Evolutionary conservation across 768 basidiomycete genomes (phyloP).

Genomic region (Suillus cothurnatus): DNA sequence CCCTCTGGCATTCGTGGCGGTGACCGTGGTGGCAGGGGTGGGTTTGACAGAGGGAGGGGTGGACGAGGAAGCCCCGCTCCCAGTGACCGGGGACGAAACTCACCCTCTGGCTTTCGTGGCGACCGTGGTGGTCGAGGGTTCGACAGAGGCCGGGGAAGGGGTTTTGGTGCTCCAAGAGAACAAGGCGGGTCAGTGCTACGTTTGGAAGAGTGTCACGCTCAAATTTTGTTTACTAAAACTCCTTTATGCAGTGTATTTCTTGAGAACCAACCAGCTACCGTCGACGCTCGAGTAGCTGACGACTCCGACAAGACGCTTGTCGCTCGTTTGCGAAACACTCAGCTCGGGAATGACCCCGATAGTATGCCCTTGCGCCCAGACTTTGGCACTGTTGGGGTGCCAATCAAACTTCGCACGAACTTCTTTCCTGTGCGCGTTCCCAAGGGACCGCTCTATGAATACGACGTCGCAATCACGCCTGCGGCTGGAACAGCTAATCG

Average conservation of each 20-base stretch:
- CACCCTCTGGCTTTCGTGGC: slow-evolving; percentile 14
- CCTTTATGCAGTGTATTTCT: slow-evolving; percentile 41
- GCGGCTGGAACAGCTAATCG: slow-evolving; percentile 31
- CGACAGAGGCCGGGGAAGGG: slow-evolving; percentile 27
- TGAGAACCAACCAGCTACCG: slow-evolving; percentile 40
- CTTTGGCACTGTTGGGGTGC: slow-evolving; percentile 44
- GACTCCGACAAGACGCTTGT: slow-evolving; percentile 47
- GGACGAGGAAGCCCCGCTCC: slow-evolving; percentile 11
- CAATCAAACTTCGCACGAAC: slow-evolving; percentile 52
- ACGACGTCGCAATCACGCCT: slow-evolving; percentile 47
- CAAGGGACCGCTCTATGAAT: slow-evolving; percentile 49
- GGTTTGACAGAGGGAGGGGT: slow-evolving; percentile 27
- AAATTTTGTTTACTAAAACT: slow-evolving; percentile 7
- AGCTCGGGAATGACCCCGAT: slow-evolving; percentile 20
- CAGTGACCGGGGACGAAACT: slow-evolving; percentile 11
- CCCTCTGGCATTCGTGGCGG: slow-evolving; percentile 20
- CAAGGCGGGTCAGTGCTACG: slow-evolving; percentile 42
- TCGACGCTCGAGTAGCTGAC: slow-evolving; percentile 55
- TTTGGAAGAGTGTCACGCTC: background rate
- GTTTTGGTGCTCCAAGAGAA: slow-evolving; percentile 32
- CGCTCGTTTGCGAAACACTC: slow-evolving; percentile 32
- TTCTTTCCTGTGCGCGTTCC: slow-evolving; percentile 54
- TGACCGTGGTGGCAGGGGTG: slow-evolving; percentile 27
- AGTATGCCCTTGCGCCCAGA: slow-evolving; percentile 51
- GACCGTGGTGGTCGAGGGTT: slow-evolving; percentile 36